These are phyloP conservation scores for Priceomyces melissophilus DNA, from an alignment of 805 yeast species.

Conservation along the genomic window DNA sequence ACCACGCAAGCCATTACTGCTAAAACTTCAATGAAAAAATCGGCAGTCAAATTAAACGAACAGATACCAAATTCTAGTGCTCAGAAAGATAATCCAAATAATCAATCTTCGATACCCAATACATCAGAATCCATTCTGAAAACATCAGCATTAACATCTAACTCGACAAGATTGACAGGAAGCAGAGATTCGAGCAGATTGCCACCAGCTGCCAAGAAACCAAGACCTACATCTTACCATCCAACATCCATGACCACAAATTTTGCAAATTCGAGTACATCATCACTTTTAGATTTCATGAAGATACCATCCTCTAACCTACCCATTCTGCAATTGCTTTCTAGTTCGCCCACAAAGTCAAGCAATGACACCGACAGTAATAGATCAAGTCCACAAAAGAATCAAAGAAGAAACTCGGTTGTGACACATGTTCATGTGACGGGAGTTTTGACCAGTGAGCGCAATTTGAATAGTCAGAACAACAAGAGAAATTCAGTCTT, in stretches of 20 bases:
- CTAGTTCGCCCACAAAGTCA: slow-evolving; percentile 38
- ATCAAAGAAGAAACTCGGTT: slow-evolving; percentile 34
- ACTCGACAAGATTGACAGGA: slow-evolving; percentile 4
- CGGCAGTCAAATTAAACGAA: neutral
- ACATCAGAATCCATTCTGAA: neutral
- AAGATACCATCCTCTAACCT: slow-evolving; percentile 32
- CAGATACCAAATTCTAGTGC: neutral
- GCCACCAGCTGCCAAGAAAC: slow-evolving; percentile 51
- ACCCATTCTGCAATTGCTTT: slow-evolving; percentile 33
- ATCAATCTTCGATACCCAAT: neutral
- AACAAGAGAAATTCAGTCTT: slow-evolving; percentile 37
- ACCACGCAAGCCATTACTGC: slow-evolving; percentile 2
- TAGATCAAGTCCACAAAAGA: slow-evolving; percentile 9
- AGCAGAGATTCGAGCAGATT: slow-evolving; percentile 27
- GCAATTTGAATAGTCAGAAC: slow-evolving; percentile 19
- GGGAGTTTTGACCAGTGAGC: slow-evolving; percentile 34
- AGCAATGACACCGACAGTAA: slow-evolving; percentile 6
- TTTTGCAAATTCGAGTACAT: slow-evolving; percentile 10
- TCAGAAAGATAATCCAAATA: neutral
- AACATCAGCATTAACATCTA: neutral
- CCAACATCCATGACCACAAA: slow-evolving; percentile 51
- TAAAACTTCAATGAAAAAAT: neutral
- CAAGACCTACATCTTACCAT: slow-evolving; percentile 82
- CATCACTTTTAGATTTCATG: slow-evolving; percentile 29
- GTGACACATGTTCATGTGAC: slow-evolving; percentile 43